phyloP scores from a whole-genome alignment of 345 rosid species.

The Acer negundo region DNA sequence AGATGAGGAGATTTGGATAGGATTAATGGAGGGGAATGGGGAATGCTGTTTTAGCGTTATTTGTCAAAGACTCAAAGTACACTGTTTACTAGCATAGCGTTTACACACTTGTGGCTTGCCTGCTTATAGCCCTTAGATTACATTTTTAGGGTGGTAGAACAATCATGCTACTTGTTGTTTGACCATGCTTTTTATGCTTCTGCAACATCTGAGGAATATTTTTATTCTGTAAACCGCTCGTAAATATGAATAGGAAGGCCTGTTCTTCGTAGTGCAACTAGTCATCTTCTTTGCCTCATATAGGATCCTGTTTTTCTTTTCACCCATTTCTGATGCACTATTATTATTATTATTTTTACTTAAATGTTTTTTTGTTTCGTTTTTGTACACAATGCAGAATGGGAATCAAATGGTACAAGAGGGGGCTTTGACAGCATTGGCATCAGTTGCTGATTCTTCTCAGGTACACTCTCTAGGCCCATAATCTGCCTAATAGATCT shows the following conservation, averaged over 20 bases:
- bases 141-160: background rate
- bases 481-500: background rate
- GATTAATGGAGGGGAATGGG: background rate
- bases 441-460: slow-evolving; percentile 80
- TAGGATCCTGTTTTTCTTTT: background rate
- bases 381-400: slow-evolving; percentile 37
- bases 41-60: background rate
- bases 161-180: background rate
- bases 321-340: background rate
- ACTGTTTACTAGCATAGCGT: background rate
- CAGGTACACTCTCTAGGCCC: slow-evolving; percentile 38
- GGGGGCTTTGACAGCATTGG: slow-evolving; percentile 77
- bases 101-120: background rate
- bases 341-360: background rate
- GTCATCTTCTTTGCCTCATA: background rate
- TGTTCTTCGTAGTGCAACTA: background rate
- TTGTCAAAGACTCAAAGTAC: too few relatives aligned
- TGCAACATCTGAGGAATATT: background rate
- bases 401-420: slow-evolving; percentile 81
- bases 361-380: background rate
- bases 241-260: background rate
- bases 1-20: background rate
- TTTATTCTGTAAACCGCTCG: background rate
- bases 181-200: background rate
- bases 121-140: background rate